Evolutionary conservation across 805 yeast species (phyloP).

Genomic region (Schwanniomyces sp.): DNA sequence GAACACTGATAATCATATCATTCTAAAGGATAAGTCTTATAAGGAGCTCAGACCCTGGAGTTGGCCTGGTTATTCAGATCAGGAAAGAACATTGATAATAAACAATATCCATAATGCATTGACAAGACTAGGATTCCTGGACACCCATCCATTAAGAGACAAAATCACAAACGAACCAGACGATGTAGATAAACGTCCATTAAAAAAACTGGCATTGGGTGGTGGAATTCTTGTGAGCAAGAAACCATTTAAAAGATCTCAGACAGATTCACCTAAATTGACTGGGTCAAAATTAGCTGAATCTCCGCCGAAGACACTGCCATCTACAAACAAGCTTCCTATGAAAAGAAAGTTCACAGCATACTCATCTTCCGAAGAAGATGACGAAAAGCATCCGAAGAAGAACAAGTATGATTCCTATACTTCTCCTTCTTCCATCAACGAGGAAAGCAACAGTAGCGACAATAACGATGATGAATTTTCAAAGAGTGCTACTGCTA

Average conservation of each 20-base stretch:
- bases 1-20: conserved; percentile 10
- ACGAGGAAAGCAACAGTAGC: conserved; percentile 20
- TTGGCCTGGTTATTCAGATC: conserved; percentile 30
- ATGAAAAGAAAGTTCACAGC: conserved; percentile 7
- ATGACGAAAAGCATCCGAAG: conserved; percentile 8
- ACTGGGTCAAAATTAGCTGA: background rate
- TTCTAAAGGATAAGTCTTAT: conserved; percentile 41
- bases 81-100: conserved; percentile 31
- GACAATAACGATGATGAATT: background rate
- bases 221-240: conserved; percentile 18
- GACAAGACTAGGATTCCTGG: conserved; percentile 42
- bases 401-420: conserved; percentile 13
- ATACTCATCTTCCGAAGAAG: conserved; percentile 12
- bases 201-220: conserved; percentile 13
- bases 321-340: background rate
- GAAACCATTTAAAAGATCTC: conserved; percentile 14
- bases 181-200: conserved; percentile 2
- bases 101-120: conserved; percentile 37
- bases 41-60: conserved; percentile 40
- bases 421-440: conserved; percentile 39
- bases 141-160: conserved; percentile 42
- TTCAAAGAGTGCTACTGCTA: background rate
- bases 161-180: conserved; percentile 20
- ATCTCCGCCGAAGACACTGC: conserved; percentile 4
- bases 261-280: conserved; percentile 15